Evolutionary conservation across 257 asterid genomes (phyloP).

Genomic region (Solanum medicagineum): DNA sequence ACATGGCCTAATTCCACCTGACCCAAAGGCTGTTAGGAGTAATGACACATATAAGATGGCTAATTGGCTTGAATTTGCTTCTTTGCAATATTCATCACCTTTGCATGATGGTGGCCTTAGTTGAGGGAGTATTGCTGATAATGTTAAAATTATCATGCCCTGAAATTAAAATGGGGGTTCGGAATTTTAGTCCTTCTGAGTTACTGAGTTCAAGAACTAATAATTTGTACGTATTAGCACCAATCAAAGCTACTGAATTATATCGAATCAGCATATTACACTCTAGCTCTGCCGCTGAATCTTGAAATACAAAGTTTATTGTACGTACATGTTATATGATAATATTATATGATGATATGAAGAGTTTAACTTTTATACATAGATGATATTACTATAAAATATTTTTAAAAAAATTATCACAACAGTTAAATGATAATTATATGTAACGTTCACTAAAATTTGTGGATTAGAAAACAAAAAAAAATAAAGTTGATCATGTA

Average conservation of each 20-base stretch:
- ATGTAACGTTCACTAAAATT: neutral
- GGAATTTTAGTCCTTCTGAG: neutral
- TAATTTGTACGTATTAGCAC: neutral
- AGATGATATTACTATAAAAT: neutral
- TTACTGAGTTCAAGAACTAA: neutral
- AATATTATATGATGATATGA: neutral
- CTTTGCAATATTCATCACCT: slow-evolving; percentile 20
- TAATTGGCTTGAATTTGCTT: slow-evolving; percentile 49
- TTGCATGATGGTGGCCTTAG: slow-evolving; percentile 63
- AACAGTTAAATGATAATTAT: neutral
- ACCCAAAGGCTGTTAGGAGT: slow-evolving; percentile 53
- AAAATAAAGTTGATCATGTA: neutral
- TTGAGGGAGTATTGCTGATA: slow-evolving; percentile 55
- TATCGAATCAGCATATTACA: neutral
- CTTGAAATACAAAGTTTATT: neutral
- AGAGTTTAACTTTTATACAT: neutral
- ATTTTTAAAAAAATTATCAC: neutral
- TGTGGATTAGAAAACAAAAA: neutral
- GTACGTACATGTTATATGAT: neutral
- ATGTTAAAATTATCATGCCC: slow-evolving; percentile 66
- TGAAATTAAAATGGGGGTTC: slow-evolving; percentile 1
- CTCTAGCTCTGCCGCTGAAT: neutral
- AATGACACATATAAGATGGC: slow-evolving; percentile 56
- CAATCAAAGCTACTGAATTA: too few species aligned
- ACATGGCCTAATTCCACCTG: slow-evolving; percentile 78